Evolutionary conservation across 163 green algal genomes (phyloP), one percentile per base, ranked within the genome.

Genomic region (Prototheca cutis): DNA sequence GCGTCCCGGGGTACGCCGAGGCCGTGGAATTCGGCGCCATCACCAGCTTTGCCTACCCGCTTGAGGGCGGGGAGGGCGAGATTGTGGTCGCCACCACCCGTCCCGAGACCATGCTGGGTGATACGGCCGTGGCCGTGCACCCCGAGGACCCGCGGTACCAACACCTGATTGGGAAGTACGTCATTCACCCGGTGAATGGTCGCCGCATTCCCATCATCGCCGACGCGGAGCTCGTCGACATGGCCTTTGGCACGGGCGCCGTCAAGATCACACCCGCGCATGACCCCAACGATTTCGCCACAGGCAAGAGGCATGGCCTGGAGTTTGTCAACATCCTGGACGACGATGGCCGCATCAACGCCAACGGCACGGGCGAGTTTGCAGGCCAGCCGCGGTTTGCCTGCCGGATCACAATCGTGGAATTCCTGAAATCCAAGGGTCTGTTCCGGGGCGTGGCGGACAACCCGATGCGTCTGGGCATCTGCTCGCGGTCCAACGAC

Each of bases 181-280:
- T 91, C 34, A 62, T 94, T 32, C 91, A 98, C 70, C 91, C 91
- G 1, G 77, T 96, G 31, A 84, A 81, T 69, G 79, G 81, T 25
- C 80, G 90, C n/a, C 64, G 65, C 31, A 87, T 98, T 57, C 91
- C 91, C 49, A 95, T 97, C 81, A 91, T 98, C 67, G 74, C 61
- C 60, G 91, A 98, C 68, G 81, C 84, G 0, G 88, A 94, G 78
- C 82, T 97, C 34, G 91, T 98, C 21, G 91, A 98, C 75, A 95
- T 95, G 87, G 60, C 55, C 6, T 96, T 98, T 67, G 91, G 91
- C 17, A 97, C 91, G 8, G 91, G 55, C 58, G 79, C 79, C 7
- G 82, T 94, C 6, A 93, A 96, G 83, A 94, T 98, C 74, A 98
- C 91, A 0, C 91, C 91, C 23, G 91, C 91, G n/a, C 91, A 98